Base-by-base conservation (phyloP, 2,329 filamentous ascomycete genomes). In the Fusarium xyrophilum region DNA sequence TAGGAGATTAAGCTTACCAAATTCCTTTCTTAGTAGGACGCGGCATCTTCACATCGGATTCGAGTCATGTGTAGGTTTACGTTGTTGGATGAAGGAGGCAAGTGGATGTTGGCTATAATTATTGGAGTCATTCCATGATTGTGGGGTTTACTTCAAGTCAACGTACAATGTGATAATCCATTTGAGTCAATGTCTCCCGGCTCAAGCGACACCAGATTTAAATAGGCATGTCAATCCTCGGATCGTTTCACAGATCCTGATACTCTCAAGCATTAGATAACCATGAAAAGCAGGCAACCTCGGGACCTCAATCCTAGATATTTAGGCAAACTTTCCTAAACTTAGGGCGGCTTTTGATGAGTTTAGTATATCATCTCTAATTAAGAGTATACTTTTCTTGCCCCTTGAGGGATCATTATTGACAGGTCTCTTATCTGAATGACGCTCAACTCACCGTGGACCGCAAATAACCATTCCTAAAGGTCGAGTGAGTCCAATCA, bases 21-120 rank as follows among this genome's bases (percentile, higher is more conserved):
- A 72, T 50, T 3, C 51, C 54, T 39, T 74, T 72, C 10, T 71
- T 73, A 2, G 50, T 7, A 23, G 72, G 72, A 2, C 72, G 72
- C 1, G 72, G 72, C 72, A 74, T 74, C 8, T 8, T 4, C 3
- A 14, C 6, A 3, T 33, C 10, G 3, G 7, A n/a, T 17, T 17
- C 15, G 10, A 10, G 15, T 12, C 14, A 13, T 8, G 7, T 9
- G 27, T 27, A 5, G 15, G 32, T 15, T 32, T 33, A 15, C 8
- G 32, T 33, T 33, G 32, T 30, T 12, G 28, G 32, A 51, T 23
- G 43, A 8, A 61, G 11, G 38, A 19, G 17, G 3, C 3, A 30
- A 15, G 28, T 47, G 47, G 27, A 15, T 27, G 14, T 44, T 50
- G 23, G 5, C 11, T 12, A 21, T 36, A 7, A 33, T 57, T 25